phyloP scores from a whole-genome alignment of 2,329 filamentous ascomycete genomes.

The Sporothrix pseudoabietina region DNA sequence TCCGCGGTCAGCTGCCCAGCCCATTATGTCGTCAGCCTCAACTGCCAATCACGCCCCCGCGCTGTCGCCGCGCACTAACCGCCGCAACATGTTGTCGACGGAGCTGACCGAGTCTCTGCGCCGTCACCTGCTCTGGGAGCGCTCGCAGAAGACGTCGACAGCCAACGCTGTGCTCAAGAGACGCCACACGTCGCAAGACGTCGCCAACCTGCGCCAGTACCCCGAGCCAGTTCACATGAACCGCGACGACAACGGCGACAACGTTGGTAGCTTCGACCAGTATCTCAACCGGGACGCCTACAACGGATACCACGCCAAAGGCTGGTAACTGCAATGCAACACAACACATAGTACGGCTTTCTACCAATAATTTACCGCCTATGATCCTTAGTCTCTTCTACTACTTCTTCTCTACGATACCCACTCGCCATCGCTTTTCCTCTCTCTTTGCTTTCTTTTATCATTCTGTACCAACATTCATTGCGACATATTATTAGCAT shows the following conservation, averaged over 20 bases:
- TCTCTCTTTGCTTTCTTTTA: not conserved
- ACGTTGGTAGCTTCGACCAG: constrained; percentile 78
- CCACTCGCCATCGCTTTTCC: not conserved
- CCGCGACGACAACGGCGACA: constrained; percentile 51
- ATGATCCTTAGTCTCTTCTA: not conserved
- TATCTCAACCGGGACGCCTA: constrained; percentile 80
- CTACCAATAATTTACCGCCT: not conserved
- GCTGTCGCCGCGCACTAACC: constrained; percentile 86
- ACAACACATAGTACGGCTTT: not conserved
- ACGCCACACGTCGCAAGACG: constrained; percentile 85
- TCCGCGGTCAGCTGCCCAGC: constrained; percentile 69
- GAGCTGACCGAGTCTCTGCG: constrained; percentile 92
- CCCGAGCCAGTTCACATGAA: constrained; percentile 66
- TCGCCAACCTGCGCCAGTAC: constrained; percentile 83
- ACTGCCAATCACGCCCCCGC: constrained; percentile 68
- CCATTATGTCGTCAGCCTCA: constrained; percentile 74
- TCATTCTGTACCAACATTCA: constrained; percentile 19
- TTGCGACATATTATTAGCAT: constrained; percentile 14
- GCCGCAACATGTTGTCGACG: constrained; percentile 92
- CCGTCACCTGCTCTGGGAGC: constrained; percentile 90
- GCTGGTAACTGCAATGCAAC: constrained; percentile 64
- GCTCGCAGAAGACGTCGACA: constrained; percentile 89
- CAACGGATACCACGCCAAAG: constrained; percentile 80
- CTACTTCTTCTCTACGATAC: constrained; percentile 1
- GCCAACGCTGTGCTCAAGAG: constrained; percentile 87